Conservation (phyloP, 2,329 filamentous ascomycete genomes). For the Xenosphaeropsis pyriputrescens region DNA sequence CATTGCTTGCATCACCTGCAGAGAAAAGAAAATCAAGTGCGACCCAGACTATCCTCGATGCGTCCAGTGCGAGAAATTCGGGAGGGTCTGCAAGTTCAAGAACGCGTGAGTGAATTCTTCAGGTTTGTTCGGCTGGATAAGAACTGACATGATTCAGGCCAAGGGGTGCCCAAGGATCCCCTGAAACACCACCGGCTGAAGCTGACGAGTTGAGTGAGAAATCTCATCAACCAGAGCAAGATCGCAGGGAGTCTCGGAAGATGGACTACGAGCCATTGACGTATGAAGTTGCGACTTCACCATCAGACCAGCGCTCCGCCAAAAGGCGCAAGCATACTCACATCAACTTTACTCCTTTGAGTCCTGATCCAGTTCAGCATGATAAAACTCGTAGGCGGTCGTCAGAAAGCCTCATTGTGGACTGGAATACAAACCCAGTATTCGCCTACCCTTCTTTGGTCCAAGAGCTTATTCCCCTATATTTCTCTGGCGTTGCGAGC, state of each 20-base stretch:
- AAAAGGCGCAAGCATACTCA: conserved; percentile 17
- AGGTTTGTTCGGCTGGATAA: not conserved
- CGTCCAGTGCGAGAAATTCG: conserved; percentile 84
- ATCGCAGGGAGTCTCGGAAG: conserved; percentile 8
- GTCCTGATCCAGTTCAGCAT: conserved; percentile 7
- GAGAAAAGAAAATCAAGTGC: conserved; percentile 97
- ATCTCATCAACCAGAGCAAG: no score
- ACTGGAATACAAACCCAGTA: not conserved
- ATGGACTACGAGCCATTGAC: conserved; percentile 14
- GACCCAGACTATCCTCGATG: conserved; percentile 80
- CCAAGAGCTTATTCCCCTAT: conserved; percentile 26
- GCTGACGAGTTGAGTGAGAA: not conserved
- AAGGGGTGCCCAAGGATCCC: conserved; percentile 18
- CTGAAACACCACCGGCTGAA: conserved; percentile 18
- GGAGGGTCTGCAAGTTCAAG: conserved; percentile 70
- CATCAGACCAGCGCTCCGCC: conserved; percentile 13
- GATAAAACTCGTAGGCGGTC: not conserved
- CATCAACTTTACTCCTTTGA: conserved; percentile 15
- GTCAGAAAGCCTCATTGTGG: no score
- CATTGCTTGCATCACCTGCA: conserved; percentile 83
- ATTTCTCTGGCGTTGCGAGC: conserved; percentile 39
- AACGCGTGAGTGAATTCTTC: conserved; percentile 53
- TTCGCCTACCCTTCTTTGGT: not conserved
- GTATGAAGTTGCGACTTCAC: conserved; percentile 11
- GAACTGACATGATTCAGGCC: conserved; percentile 9